These are phyloP conservation scores for Cajanus cajan DNA, from an alignment of 306 rosid species.

Conservation along the genomic window DNA sequence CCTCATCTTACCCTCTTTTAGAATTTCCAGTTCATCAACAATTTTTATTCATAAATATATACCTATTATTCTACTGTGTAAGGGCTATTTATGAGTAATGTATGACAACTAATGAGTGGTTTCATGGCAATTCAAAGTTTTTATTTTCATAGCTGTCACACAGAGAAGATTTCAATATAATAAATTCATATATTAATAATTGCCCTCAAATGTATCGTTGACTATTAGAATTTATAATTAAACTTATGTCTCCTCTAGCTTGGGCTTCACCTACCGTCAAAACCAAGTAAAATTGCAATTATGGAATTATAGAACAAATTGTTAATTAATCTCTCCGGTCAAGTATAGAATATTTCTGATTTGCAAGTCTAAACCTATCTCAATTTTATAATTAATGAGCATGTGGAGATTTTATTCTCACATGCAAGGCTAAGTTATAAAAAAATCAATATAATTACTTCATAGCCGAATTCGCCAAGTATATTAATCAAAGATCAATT, in stretches of 20 bases:
- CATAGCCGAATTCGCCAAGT: too few relatives aligned
- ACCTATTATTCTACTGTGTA: background rate
- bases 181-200: slow-evolving; percentile 24
- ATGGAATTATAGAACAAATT: slow-evolving; percentile 14
- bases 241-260: slow-evolving; percentile 23
- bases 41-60: background rate
- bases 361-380: background rate
- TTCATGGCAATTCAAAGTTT: slow-evolving; percentile 12
- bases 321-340: background rate
- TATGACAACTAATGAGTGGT: slow-evolving; percentile 15
- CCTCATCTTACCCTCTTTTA: background rate
- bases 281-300: slow-evolving; percentile 15
- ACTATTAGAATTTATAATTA: slow-evolving; percentile 26
- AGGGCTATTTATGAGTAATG: background rate
- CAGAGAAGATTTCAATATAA: background rate
- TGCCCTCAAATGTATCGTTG: slow-evolving; percentile 36
- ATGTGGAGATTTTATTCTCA: background rate
- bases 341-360: slow-evolving; percentile 16
- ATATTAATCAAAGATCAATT: too few relatives aligned
- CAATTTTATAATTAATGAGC: background rate
- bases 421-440: background rate
- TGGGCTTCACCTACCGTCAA: slow-evolving; percentile 36
- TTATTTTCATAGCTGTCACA: slow-evolving; percentile 30
- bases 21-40: background rate
- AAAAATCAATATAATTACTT: too few relatives aligned